These are phyloP conservation scores for Parietaria judaica DNA, from an alignment of 306 rosid genomes.

Conservation along the genomic window DNA sequence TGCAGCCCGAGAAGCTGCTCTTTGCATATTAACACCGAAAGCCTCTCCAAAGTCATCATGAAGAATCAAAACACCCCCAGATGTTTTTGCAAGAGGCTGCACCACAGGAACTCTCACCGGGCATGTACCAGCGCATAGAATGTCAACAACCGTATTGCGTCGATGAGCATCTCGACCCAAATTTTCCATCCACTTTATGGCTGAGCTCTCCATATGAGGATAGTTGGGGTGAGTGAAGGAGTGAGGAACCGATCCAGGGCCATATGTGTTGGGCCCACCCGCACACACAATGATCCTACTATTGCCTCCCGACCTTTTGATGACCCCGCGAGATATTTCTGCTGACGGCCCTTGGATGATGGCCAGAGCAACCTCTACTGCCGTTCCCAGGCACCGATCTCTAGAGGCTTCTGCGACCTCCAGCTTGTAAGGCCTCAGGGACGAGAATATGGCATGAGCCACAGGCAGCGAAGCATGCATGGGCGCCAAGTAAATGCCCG, in stretches of 20 bases:
- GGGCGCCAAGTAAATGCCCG: slow-evolving; percentile 86
- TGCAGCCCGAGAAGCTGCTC: slow-evolving; percentile 89
- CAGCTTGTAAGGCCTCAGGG: slow-evolving; percentile 72
- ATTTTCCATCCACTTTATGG: slow-evolving; percentile 87
- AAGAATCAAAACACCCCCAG: slow-evolving; percentile 93
- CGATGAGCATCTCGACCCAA: slow-evolving; percentile 79
- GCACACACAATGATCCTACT: slow-evolving; percentile 91
- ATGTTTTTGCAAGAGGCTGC: slow-evolving; percentile 93
- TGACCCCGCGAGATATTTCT: slow-evolving; percentile 81
- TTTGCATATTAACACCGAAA: slow-evolving; percentile 95
- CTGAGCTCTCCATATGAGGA: slow-evolving; percentile 88
- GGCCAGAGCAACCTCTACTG: slow-evolving; percentile 96
- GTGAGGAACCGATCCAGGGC: slow-evolving; percentile 96
- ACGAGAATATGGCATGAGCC: slow-evolving; percentile 88
- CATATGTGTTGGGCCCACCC: slow-evolving; percentile 91
- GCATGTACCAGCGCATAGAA: slow-evolving; percentile 97
- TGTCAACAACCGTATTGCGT: slow-evolving; percentile 68
- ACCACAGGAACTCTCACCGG: slow-evolving; percentile 90
- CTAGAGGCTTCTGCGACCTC: slow-evolving; percentile 79
- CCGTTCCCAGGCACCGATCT: slow-evolving; percentile 91
- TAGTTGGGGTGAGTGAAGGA: slow-evolving; percentile 86
- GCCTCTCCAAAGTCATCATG: slow-evolving; percentile 99
- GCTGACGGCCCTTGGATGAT: slow-evolving; percentile 93
- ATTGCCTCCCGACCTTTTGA: slow-evolving; percentile 79
- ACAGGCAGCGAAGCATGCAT: slow-evolving; percentile 90